Base-by-base conservation (phyloP, 306 rosid species). In the Arachis stenosperma region DNA sequence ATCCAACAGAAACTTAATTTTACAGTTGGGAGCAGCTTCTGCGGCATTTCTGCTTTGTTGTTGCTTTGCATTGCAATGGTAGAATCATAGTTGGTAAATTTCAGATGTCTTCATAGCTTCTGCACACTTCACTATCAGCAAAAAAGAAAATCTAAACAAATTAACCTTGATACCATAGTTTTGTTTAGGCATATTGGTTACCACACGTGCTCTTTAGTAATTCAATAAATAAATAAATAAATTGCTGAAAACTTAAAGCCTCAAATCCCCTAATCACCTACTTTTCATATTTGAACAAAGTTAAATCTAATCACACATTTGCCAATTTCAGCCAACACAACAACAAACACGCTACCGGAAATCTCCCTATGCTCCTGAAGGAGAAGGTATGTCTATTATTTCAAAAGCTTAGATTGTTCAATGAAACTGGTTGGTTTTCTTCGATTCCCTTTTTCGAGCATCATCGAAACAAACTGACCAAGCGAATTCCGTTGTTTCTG, bases 291-390 rank as follows among this genome's bases (percentile, higher is more conserved):
- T 8, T 12, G 44, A 7, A 44, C n/a, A 43, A 57, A 40, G 56
- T 40, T 14, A 33, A 61, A 50, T 42, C 29, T 71, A 30, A 75
- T 77, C n/a, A 10, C 58, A 39, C 7, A 33, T 30, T 30, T 69
- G 8, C 14, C 15, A 7, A 65, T 61, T 56, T 50, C 83, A 93
- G 98, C 98, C 98, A 41, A 89, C 96, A 37, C 97, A 89, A 72
- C 98, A 91, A 85, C 98, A 91, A 81, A 93, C 98, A 3, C 88
- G 98, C 11, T 91, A 93, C 86, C 84, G 96, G 81, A 93, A 91
- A 73, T 93, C 98, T 78, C 93, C 88, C 53, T 93, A 77, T 68
- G 97, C 98, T 75, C 98, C 98, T 22, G 44, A 96, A 3, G 92
- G 87, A 11, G 97, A 91, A 89, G 97, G 97, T 91, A 82, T 80